Evolutionary conservation across 441 rosid species (phyloP), one percentile per base, ranked within the genome.

Genomic region (Biscutella laevigata): DNA sequence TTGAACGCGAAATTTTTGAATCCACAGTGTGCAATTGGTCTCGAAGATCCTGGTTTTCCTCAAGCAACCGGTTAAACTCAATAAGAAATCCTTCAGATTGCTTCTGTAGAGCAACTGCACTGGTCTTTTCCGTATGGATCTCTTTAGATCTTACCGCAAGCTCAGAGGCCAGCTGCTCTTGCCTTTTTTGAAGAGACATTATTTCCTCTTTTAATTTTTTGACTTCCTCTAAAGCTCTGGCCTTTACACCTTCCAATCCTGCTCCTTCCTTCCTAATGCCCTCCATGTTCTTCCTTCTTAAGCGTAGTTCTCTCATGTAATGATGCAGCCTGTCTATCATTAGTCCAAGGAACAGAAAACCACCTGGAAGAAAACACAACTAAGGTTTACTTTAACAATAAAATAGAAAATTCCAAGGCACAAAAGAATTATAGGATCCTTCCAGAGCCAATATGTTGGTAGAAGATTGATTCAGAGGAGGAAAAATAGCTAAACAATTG

Each of bases 51-150:
- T 86, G 86, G 66, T 91, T 91, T 64, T 88, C 98, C 61, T 75
- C 89, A 4, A 79, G 80, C 66, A 91, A 66, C 28, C 98, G 86
- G 62, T 83, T 95, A 46, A 83, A 88, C 78, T 91, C 98, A 0
- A 82, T 79, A 64, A 85, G 84, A 74, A 91, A 88, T 6, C 98
- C 98, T 70, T 86, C 95, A 4, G 98, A 83, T 58, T 92, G 98
- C 73, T 88, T 92, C 49, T 79, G 76, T 57, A 88, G 74, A 59
- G 98, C 96, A 12, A 73, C 67, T 3, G 80, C 79, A 63, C 73
- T 92, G 42, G 86, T 76, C 74, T 84, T 84, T 9, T 94, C 81
- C n/a, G 75, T 72, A 34, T 32, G 65, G 0, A 71, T 76, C 15
- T 86, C 85, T 69, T 73, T 79, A 7, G 74, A 30, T 74, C 59